Base-by-base conservation (phyloP, 2,329 filamentous ascomycete genomes). In the Mycogone perniciosa region DNA sequence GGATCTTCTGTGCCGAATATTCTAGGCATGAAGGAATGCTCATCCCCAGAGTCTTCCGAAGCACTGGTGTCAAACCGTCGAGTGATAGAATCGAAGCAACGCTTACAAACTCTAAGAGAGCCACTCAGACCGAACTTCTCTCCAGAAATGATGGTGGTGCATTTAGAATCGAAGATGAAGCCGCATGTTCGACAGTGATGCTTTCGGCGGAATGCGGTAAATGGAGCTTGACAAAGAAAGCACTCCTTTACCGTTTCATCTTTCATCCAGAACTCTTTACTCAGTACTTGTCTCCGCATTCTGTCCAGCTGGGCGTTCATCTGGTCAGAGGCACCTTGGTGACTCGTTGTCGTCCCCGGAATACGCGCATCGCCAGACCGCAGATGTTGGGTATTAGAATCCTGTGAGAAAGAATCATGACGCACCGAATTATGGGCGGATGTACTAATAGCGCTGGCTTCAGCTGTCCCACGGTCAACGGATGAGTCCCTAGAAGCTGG, bases 181-280 rank as follows among this genome's bases (percentile, higher is more conserved):
- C 93, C 93, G 64, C 93, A 99, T 0, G 84, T 88, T 54, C 95
- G 84, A 67, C 93, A 99, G 68, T 99, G 93, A 66, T 99, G 93
- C 64, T 99, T 99, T 57, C 93, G 83, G 53, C 93, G 82, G 64
- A 97, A 97, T 1, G 92, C 93, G 0, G 89, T 90, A 63, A 99
- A 99, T 2, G 88, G 80, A 52, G 89, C 86, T 41, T 89, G 89
- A 62, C 93, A 99, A 41, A 89, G 81, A 65, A 96, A 99, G 63
- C 93, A 99, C 61, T 96, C 92, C 65, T 95, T 97, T 53, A 92
- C 95, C 56, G 95, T 96, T 63, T 97, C 93, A 64, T 99, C 93
- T 53, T 90, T 88, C 93, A 99, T 99, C 93, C 92, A 97, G 60
- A 96, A 97, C 59, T 97, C 91, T 62, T 91, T 93, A 65, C 88